phyloP scores from a whole-genome alignment of 768 basidiomycete genomes.

The Macrolepiota albuminosa region DNA sequence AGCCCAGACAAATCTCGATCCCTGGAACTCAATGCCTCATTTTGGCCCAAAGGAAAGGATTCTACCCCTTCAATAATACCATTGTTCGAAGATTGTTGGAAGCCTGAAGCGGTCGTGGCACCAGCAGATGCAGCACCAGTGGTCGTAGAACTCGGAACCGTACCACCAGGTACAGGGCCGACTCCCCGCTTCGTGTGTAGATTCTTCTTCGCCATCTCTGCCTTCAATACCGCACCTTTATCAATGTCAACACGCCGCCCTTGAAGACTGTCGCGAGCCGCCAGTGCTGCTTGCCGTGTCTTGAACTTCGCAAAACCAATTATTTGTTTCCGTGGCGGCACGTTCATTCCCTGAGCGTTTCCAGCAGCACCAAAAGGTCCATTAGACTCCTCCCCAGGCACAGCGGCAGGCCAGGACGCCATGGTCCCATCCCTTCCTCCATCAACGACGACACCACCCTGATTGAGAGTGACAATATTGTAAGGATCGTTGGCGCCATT shows the following conservation, averaged over 20 bases:
- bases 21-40: conserved; percentile 30
- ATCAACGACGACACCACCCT: conserved; percentile 81
- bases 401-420: conserved; percentile 57
- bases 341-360: conserved; percentile 25
- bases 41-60: conserved; percentile 10
- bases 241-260: conserved; percentile 90
- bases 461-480: conserved; percentile 78
- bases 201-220: conserved; percentile 99
- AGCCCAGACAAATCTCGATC: conserved; percentile 26
- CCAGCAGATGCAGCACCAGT: conserved; percentile 19
- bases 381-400: conserved; percentile 24
- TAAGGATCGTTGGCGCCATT: conserved; percentile 74
- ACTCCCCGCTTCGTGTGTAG: conserved; percentile 91
- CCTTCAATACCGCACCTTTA: conserved; percentile 89
- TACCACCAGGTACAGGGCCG: conserved; percentile 49
- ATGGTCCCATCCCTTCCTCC: conserved; percentile 68
- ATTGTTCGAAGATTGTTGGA: conserved; percentile 16
- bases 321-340: conserved; percentile 85
- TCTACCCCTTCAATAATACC: conserved; percentile 24
- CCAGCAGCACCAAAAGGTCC: conserved; percentile 28
- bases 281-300: conserved; percentile 79
- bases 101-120: conserved; percentile 12
- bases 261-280: conserved; percentile 83
- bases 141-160: conserved; percentile 11
- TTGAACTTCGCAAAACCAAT: conserved; percentile 98